phyloP scores from a whole-genome alignment of 768 basidiomycete genomes.

The Lyophyllum decastes region DNA sequence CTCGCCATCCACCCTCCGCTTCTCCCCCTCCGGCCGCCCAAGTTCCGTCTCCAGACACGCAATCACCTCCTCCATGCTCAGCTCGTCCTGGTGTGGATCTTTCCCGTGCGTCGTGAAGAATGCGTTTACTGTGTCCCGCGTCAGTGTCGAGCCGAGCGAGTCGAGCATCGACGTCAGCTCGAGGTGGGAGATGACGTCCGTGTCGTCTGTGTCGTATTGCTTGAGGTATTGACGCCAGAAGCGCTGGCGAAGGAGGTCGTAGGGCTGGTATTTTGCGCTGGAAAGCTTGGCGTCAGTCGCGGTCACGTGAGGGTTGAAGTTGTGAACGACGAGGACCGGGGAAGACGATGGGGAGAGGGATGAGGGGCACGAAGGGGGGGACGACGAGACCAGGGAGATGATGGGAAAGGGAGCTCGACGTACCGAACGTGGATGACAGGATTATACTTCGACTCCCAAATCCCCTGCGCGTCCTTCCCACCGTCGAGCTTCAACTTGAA shows the following conservation, averaged over 20 bases:
- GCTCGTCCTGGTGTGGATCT: conserved; percentile 61
- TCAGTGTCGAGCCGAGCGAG: conserved; percentile 93
- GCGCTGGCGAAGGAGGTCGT: conserved; percentile 84
- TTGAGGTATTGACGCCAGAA: conserved; percentile 90
- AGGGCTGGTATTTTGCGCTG: conserved; percentile 94
- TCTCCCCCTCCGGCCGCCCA: conserved; percentile 69
- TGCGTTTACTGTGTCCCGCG: conserved; percentile 69
- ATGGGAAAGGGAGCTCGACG: conserved; percentile 11
- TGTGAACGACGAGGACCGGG: too few species aligned
- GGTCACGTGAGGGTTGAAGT: too few species aligned
- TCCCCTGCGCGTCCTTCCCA: conserved; percentile 45
- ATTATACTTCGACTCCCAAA: conserved; percentile 74
- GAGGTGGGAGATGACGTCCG: conserved; percentile 68
- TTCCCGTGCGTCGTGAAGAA: conserved; percentile 81
- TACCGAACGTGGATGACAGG: conserved; percentile 73
- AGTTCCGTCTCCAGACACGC: conserved; percentile 85
- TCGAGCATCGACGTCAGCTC: conserved; percentile 96
- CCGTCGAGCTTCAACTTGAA: conserved; percentile 67
- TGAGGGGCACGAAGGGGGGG: too few species aligned
- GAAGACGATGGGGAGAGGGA: too few species aligned
- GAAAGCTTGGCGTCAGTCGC: too few species aligned
- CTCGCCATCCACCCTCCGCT: conserved; percentile 59
- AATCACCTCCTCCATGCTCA: conserved; percentile 81
- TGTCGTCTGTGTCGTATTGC: conserved; percentile 91
- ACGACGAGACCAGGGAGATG: not conserved